Evolutionary conservation across 179 eudicot genomes (phyloP).

Genomic region (Corrigiola litoralis): DNA sequence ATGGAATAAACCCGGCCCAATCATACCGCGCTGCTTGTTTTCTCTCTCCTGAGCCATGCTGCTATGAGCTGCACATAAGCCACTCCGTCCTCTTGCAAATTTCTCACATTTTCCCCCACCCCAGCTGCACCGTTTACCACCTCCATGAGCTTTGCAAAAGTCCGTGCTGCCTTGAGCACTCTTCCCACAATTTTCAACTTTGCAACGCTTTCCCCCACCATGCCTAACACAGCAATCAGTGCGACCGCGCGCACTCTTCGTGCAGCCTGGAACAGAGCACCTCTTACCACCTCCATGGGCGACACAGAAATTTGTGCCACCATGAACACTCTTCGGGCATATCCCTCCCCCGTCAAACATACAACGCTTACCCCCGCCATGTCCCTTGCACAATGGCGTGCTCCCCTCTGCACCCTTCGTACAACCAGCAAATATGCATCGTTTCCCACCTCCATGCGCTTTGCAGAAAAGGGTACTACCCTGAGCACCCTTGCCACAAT

Average conservation of each 20-base stretch:
- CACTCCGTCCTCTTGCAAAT: conserved; percentile 73
- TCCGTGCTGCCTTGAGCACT: conserved; percentile 87
- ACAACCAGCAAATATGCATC: conserved; percentile 70
- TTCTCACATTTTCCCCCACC: conserved; percentile 68
- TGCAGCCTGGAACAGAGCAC: conserved; percentile 58
- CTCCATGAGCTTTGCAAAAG: conserved; percentile 82
- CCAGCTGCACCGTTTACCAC: conserved; percentile 73
- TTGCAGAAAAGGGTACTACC: conserved; percentile 75
- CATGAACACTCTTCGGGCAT: conserved; percentile 83
- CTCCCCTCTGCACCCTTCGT: conserved; percentile 87
- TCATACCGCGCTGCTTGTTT: conserved; percentile 33
- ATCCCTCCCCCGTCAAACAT: conserved; percentile 69
- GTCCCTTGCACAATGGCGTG: conserved; percentile 78
- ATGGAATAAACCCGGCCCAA: conserved; percentile 56
- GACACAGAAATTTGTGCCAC: conserved; percentile 76
- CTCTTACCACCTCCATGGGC: conserved; percentile 91
- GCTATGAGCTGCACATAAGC: conserved; percentile 74
- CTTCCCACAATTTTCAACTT: conserved; percentile 54
- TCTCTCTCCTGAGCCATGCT: conserved; percentile 50
- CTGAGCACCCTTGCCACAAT: conserved; percentile 71
- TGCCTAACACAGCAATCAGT: conserved; percentile 76
- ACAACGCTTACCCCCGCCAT: conserved; percentile 81
- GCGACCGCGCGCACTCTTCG: conserved; percentile 78
- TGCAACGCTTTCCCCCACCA: conserved; percentile 81
- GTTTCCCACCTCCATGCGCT: conserved; percentile 82